Conservation (phyloP, 352 stramenopile genomes). For the Phytophthora palmivora region DNA sequence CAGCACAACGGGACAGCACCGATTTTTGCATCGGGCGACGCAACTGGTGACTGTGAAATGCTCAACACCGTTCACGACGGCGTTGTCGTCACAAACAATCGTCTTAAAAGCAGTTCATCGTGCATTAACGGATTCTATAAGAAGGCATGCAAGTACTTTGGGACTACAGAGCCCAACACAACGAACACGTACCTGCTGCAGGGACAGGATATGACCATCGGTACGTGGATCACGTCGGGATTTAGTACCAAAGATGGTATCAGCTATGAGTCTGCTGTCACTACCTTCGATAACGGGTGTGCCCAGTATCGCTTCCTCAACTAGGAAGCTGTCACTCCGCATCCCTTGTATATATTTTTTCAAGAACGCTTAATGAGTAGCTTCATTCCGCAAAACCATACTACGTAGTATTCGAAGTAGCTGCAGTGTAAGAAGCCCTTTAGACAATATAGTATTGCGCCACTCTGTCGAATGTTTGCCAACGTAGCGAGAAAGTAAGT, state of each 20-base stretch:
- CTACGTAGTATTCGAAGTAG: too few species aligned
- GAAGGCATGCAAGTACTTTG: slow-evolving; percentile 63
- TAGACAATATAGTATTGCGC: slow-evolving; percentile 18
- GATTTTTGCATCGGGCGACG: slow-evolving; percentile 64
- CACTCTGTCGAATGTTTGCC: slow-evolving; percentile 18
- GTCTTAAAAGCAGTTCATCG: slow-evolving; percentile 47
- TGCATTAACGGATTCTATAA: slow-evolving; percentile 76
- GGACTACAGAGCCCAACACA: slow-evolving; percentile 38
- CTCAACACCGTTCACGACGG: slow-evolving; percentile 62
- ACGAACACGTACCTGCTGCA: slow-evolving; percentile 68
- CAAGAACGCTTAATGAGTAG: slow-evolving; percentile 1
- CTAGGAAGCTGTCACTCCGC: too few species aligned
- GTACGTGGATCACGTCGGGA: slow-evolving; percentile 72
- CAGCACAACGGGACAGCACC: slow-evolving; percentile 54
- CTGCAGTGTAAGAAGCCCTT: slow-evolving; percentile 9
- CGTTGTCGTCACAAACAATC: slow-evolving; percentile 73
- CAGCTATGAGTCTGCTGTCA: slow-evolving; percentile 55
- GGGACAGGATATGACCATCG: slow-evolving; percentile 66
- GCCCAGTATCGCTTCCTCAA: slow-evolving; percentile 50
- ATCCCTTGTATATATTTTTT: too few species aligned
- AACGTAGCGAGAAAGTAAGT: slow-evolving; percentile 15
- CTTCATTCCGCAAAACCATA: slow-evolving; percentile 19
- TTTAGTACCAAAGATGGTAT: slow-evolving; percentile 67
- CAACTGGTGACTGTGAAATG: slow-evolving; percentile 71
- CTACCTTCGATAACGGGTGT: slow-evolving; percentile 42